phyloP scores from a whole-genome alignment of 352 stramenopile genomes.

The Phytopythium cucurbitacearum region DNA sequence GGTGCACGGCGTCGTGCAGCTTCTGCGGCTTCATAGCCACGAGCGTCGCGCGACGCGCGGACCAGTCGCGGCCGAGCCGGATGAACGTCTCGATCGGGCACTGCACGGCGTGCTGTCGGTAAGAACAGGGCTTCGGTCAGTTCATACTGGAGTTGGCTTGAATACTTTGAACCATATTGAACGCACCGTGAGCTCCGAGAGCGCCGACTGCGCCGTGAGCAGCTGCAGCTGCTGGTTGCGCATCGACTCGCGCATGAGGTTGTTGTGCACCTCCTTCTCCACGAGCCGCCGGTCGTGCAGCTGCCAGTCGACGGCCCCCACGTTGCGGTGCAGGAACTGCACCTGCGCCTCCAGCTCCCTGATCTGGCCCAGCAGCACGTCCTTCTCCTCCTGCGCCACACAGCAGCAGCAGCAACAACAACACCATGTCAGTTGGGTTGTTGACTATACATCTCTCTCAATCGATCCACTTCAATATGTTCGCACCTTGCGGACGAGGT shows the following conservation, averaged over 20 bases:
- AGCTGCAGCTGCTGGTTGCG: slow-evolving; percentile 45
- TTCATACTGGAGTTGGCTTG: neutral
- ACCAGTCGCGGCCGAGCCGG: slow-evolving; percentile 30
- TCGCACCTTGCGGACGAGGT: slow-evolving; percentile 36
- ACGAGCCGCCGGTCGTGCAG: slow-evolving; percentile 16
- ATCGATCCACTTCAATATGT: too few relatives aligned
- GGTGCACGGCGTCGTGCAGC: slow-evolving; percentile 34
- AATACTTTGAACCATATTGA: neutral
- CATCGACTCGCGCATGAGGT: slow-evolving; percentile 34
- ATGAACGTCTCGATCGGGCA: slow-evolving; percentile 43
- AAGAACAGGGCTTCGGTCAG: neutral
- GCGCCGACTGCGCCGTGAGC: slow-evolving; percentile 32
- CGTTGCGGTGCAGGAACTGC: slow-evolving; percentile 25
- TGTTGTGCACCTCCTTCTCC: slow-evolving; percentile 40
- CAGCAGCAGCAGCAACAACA: slow-evolving; percentile 1
- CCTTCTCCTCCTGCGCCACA: slow-evolving; percentile 32
- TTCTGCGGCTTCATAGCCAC: slow-evolving; percentile 42
- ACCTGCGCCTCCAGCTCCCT: slow-evolving; percentile 31
- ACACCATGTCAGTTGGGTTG: neutral
- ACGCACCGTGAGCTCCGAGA: slow-evolving; percentile 35
- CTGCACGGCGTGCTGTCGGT: slow-evolving; percentile 19
- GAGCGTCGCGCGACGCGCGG: slow-evolving; percentile 26
- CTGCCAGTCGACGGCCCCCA: slow-evolving; percentile 5
- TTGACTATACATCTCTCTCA: neutral
- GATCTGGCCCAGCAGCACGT: slow-evolving; percentile 29